phyloP scores from a whole-genome alignment of 2,329 filamentous ascomycete species.

The Didymellaceae sp. region DNA sequence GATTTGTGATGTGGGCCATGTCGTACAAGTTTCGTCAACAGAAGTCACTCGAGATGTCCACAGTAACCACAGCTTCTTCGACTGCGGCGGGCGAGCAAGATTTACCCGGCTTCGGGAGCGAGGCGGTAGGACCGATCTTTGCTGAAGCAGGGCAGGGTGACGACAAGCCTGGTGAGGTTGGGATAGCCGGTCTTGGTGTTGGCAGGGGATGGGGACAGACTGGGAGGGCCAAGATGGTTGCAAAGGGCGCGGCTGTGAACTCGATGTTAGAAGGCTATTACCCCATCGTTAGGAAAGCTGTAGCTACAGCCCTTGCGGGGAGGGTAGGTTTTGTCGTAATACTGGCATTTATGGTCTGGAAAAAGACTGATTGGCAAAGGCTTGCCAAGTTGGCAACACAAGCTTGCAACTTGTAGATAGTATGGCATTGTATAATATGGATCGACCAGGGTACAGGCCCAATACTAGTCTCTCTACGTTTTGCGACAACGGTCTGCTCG shows the following conservation, averaged over 20 bases:
- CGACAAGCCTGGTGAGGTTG: slow-evolving; percentile 52
- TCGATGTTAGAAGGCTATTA: slow-evolving; percentile 61
- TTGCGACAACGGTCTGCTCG: neutral
- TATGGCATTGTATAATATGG: neutral
- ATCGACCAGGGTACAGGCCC: too few species aligned
- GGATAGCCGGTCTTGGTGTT: slow-evolving; percentile 54
- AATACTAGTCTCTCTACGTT: too few species aligned
- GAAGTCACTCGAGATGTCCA: slow-evolving; percentile 42
- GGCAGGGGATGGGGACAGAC: slow-evolving; percentile 49
- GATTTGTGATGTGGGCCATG: slow-evolving; percentile 64
- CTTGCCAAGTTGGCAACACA: neutral
- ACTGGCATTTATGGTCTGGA: slow-evolving; percentile 31
- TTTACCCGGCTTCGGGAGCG: slow-evolving; percentile 30
- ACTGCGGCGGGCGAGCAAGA: slow-evolving; percentile 34
- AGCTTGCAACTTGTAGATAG: neutral
- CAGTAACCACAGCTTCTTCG: slow-evolving; percentile 16
- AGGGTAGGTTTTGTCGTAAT: slow-evolving; percentile 40
- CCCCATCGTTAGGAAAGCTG: slow-evolving; percentile 56
- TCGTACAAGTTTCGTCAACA: slow-evolving; percentile 61
- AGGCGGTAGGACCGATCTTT: slow-evolving; percentile 28
- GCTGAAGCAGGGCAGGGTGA: slow-evolving; percentile 22
- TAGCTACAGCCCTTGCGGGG: slow-evolving; percentile 52
- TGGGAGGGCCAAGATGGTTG: slow-evolving; percentile 47
- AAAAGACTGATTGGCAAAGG: slow-evolving; percentile 18
- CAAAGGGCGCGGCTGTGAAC: slow-evolving; percentile 51